These are phyloP conservation scores for Atkinsonella texensis DNA, from an alignment of 2,329 filamentous ascomycete genomes.

Conservation along the genomic window DNA sequence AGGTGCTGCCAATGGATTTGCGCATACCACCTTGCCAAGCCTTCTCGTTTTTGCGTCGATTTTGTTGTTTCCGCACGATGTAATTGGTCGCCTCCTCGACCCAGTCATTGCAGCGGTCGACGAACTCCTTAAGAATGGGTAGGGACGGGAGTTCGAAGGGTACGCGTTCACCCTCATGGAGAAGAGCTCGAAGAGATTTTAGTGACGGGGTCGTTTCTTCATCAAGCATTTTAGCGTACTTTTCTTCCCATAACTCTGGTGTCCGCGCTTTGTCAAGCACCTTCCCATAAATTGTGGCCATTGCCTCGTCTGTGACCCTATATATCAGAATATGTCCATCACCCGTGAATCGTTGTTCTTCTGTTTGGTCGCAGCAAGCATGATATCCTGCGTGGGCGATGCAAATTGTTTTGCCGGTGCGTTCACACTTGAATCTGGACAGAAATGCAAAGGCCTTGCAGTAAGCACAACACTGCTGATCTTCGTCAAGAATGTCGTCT, in stretches of 20 bases:
- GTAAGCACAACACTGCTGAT: constrained; percentile 84
- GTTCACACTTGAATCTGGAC: constrained; percentile 77
- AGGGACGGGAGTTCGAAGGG: constrained; percentile 79
- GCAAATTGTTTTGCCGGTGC: constrained; percentile 71
- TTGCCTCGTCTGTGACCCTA: constrained; percentile 60
- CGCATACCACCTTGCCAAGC: constrained; percentile 63
- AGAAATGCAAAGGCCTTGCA: constrained; percentile 91
- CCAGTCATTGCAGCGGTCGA: constrained; percentile 95
- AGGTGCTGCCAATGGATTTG: constrained; percentile 47
- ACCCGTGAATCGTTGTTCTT: constrained; percentile 55
- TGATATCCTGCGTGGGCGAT: constrained; percentile 68
- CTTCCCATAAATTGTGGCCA: constrained; percentile 57
- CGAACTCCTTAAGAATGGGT: constrained; percentile 71
- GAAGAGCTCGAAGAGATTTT: constrained; percentile 69
- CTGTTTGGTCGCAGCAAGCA: constrained; percentile 63
- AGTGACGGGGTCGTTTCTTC: constrained; percentile 76
- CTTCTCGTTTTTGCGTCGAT: constrained; percentile 88
- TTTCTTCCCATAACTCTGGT: constrained; percentile 82
- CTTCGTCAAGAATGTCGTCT: constrained; percentile 72
- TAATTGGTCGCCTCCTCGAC: constrained; percentile 94
- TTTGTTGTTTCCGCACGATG: constrained; percentile 94
- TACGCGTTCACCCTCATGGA: constrained; percentile 93
- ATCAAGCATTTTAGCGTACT: constrained; percentile 72
- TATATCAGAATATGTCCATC: constrained; percentile 64
- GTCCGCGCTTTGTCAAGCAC: constrained; percentile 76